A percentile compares a stretch with the other conserved stretches of the same genome.
phyloP scores from a whole-genome alignment of 768 basidiomycete genomes.

The Cantharellus cinnabarinus region DNA sequence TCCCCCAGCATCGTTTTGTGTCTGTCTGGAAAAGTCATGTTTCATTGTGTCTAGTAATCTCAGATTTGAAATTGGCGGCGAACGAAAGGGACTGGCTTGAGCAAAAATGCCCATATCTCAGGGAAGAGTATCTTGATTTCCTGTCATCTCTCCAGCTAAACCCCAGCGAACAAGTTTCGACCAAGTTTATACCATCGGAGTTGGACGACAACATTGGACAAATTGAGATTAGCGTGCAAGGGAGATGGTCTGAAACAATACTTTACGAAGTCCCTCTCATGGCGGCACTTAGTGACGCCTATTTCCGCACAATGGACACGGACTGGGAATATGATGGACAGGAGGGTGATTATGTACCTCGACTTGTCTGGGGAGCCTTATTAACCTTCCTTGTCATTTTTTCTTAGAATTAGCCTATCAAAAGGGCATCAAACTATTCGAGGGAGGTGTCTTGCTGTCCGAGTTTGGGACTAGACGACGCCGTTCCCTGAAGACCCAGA shows the following conservation, averaged over 20 bases:
- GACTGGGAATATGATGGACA: slow-evolving; percentile 81
- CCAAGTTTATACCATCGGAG: slow-evolving; percentile 41
- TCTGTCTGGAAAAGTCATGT: neutral
- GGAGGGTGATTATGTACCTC: slow-evolving; percentile 28
- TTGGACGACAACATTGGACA: slow-evolving; percentile 31
- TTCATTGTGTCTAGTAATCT: slow-evolving; percentile 33
- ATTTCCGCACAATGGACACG: slow-evolving; percentile 51
- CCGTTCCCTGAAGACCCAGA: slow-evolving; percentile 53
- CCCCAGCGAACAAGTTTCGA: slow-evolving; percentile 41
- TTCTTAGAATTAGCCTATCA: slow-evolving; percentile 44
- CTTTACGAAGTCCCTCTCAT: slow-evolving; percentile 94
- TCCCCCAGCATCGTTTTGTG: slow-evolving; percentile 7
- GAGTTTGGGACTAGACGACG: slow-evolving; percentile 79
- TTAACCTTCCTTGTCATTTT: neutral
- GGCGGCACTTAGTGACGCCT: slow-evolving; percentile 77
- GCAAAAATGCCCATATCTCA: slow-evolving; percentile 53
- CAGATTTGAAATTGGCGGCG: slow-evolving; percentile 33
- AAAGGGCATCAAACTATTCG: slow-evolving; percentile 46
- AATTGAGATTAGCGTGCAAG: slow-evolving; percentile 51
- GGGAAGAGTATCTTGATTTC: slow-evolving; percentile 51
- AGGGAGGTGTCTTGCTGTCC: slow-evolving; percentile 47
- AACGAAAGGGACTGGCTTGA: slow-evolving; percentile 51
- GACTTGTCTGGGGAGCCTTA: neutral
- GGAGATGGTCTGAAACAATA: slow-evolving; percentile 68
- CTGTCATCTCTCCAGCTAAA: slow-evolving; percentile 49